Evolutionary conservation across 306 rosid genomes (phyloP).

Genomic region (Gillenia trifoliata): DNA sequence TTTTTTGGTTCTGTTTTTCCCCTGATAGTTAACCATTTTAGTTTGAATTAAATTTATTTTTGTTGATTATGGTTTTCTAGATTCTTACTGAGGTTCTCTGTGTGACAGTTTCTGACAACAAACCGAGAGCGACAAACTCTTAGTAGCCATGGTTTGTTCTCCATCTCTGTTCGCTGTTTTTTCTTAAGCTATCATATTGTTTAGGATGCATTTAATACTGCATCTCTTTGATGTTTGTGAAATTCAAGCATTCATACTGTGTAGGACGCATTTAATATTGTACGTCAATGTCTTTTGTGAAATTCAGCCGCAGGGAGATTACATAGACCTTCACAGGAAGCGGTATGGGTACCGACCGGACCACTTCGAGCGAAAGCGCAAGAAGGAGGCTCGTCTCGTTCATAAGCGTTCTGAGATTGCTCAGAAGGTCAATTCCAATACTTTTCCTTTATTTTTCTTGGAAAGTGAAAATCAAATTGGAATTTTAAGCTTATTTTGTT

Average conservation of each 20-base stretch:
- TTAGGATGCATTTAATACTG: too few species aligned
- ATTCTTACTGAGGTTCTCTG: not conserved
- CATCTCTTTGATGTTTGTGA: too few species aligned
- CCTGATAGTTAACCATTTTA: not conserved
- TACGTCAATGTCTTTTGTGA: not conserved
- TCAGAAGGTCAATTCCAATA: slow-evolving; percentile 51
- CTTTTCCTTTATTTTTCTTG: not conserved
- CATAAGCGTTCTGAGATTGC: slow-evolving; percentile 75
- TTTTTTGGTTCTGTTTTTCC: not conserved
- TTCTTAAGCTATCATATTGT: too few species aligned
- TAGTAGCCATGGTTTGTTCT: slow-evolving; percentile 21
- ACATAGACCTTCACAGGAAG: slow-evolving; percentile 83
- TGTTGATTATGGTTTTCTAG: not conserved
- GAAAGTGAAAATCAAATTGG: not conserved
- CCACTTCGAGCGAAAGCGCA: slow-evolving; percentile 89
- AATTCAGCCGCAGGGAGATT: slow-evolving; percentile 92
- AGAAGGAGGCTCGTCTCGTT: slow-evolving; percentile 81
- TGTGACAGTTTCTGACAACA: not conserved
- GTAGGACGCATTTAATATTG: not conserved
- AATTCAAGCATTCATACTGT: not conserved
- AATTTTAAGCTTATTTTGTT: not conserved
- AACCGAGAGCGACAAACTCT: not conserved
- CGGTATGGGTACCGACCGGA: slow-evolving; percentile 82
- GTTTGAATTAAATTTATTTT: not conserved
- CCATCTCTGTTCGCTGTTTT: not conserved